Percentiles rank a stretch among this genome's conserved stretches.
Conservation (phyloP, 2,329 filamentous ascomycete species). For the Alternaria ethzedia region DNA sequence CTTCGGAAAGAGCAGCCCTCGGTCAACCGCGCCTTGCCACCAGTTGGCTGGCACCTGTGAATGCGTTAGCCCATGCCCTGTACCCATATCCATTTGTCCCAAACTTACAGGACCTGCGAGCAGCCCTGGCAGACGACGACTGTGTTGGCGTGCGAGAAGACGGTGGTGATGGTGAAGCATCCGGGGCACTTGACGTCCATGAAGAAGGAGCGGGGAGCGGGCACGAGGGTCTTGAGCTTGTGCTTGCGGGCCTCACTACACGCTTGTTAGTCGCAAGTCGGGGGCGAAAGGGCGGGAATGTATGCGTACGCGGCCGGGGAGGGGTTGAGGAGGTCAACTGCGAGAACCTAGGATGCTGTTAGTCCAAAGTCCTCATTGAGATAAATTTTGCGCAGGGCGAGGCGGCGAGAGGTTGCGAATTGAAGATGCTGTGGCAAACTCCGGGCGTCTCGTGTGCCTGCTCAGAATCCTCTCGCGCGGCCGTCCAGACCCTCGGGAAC, state of each 20-base stretch:
- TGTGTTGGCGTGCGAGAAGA: conserved; percentile 99
- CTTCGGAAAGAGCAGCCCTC: conserved; percentile 99
- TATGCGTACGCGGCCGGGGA: conserved; percentile 74
- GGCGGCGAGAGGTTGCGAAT: conserved; percentile 25
- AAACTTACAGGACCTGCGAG: conserved; percentile 82
- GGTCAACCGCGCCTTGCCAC: conserved; percentile 97
- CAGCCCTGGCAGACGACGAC: conserved; percentile 99
- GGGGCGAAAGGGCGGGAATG: conserved; percentile 15
- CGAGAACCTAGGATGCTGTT: conserved; percentile 80
- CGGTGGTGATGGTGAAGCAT: conserved; percentile 99
- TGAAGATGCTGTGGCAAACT: conserved; percentile 39
- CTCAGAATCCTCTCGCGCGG: conserved; percentile 13
- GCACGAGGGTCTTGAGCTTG: conserved; percentile 99
- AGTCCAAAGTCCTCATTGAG: conserved; percentile 21
- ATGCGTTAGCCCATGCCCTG: conserved; percentile 31
- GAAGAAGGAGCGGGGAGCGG: conserved; percentile 98
- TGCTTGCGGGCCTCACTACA: conserved; percentile 92
- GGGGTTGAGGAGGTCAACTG: conserved; percentile 99
- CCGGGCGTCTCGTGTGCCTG: conserved; percentile 43
- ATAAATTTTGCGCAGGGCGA: conserved; percentile 12
- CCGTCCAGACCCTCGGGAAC: conserved; percentile 9
- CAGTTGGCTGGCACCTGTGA: conserved; percentile 86
- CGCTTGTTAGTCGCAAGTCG: conserved; percentile 34
- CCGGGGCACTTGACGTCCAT: conserved; percentile 99
- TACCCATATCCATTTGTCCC: conserved; percentile 1